Percentiles rank a stretch among this genome's conserved stretches.
phyloP scores from a whole-genome alignment of 2,329 filamentous ascomycete genomes.

The Alternaria arborescens region DNA sequence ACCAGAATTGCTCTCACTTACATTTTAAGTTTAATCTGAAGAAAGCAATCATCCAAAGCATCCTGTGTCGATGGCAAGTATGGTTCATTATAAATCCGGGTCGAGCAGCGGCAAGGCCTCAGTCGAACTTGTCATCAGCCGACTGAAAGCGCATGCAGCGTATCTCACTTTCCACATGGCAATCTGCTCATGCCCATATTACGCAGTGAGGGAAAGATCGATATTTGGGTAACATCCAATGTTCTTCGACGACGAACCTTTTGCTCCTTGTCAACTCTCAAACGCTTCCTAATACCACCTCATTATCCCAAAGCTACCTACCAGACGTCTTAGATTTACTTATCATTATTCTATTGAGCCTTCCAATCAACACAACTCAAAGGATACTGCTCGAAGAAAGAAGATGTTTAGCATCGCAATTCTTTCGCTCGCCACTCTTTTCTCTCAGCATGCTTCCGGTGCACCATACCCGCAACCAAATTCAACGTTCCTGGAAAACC shows the following conservation, averaged over 20 bases:
- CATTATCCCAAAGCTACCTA: background rate
- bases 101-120: background rate
- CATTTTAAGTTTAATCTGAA: background rate
- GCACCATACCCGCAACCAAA: constrained; percentile 25
- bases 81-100: background rate
- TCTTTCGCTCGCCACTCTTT: constrained; percentile 11
- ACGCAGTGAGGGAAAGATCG: background rate
- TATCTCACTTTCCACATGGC: background rate
- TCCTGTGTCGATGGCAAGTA: background rate
- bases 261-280: background rate
- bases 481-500: constrained; percentile 12
- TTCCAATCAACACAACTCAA: background rate
- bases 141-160: background rate
- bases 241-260: background rate
- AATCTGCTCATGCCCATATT: background rate
- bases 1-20: background rate
- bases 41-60: too few relatives aligned
- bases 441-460: constrained; percentile 13
- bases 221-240: background rate
- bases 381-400: background rate
- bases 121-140: background rate
- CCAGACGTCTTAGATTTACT: background rate
- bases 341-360: background rate
- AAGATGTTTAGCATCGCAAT: background rate
- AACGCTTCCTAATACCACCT: background rate